A percentile compares a stretch with the other conserved stretches of the same genome.
These are phyloP conservation scores for Rhododendron vialii DNA, from an alignment of 148 eudicot species.

Conservation along the genomic window DNA sequence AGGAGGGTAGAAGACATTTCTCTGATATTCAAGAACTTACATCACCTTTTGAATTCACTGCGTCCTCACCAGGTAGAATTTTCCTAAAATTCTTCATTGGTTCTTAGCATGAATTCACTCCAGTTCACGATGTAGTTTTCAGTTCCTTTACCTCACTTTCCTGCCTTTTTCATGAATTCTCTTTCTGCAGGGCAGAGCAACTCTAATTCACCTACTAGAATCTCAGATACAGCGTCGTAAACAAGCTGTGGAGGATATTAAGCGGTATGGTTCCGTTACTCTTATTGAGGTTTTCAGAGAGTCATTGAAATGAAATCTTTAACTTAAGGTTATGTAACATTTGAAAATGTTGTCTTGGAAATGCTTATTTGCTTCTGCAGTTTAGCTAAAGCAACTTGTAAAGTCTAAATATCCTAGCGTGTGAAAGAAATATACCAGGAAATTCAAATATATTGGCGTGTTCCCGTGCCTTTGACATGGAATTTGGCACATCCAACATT, in stretches of 20 bases:
- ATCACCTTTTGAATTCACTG: constrained; percentile 84
- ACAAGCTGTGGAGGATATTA: constrained; percentile 93
- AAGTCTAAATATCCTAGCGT: neutral
- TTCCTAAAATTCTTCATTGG: neutral
- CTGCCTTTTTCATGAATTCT: neutral
- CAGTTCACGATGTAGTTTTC: neutral
- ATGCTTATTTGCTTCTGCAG: neutral
- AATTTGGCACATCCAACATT: neutral
- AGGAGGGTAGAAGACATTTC: constrained; percentile 95
- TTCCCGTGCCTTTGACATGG: neutral
- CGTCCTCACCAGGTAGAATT: constrained; percentile 86
- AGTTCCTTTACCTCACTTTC: neutral
- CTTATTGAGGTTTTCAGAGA: neutral
- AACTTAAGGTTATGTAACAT: neutral
- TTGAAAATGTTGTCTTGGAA: neutral
- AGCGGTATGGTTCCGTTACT: constrained; percentile 39
- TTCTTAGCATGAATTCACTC: neutral
- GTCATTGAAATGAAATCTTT: neutral
- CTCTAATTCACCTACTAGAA: constrained; percentile 78
- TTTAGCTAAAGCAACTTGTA: neutral
- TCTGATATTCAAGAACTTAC: constrained; percentile 78
- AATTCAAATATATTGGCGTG: neutral
- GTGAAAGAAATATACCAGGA: neutral
- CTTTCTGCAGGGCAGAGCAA: constrained; percentile 74
- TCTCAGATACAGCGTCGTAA: constrained; percentile 86